These are phyloP conservation scores for Geoglossum glabrum DNA, from an alignment of 495 filamentous ascomycete species.

Conservation along the genomic window DNA sequence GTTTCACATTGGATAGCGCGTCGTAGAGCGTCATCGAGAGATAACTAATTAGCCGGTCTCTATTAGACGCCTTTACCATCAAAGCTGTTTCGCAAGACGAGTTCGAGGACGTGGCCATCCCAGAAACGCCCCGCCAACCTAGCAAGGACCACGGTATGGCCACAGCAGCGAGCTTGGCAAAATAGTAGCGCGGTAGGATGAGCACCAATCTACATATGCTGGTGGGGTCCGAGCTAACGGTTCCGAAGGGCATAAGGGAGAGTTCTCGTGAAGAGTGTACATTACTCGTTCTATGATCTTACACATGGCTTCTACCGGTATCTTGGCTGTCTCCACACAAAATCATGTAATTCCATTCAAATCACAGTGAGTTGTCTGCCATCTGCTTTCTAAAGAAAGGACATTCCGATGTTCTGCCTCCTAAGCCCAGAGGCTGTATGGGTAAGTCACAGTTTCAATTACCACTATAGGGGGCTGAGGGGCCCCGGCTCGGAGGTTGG, in stretches of 20 bases:
- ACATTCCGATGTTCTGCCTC: no score
- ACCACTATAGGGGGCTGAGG: no score
- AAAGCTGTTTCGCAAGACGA: conserved; percentile 84
- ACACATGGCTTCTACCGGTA: not conserved
- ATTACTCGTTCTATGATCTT: not conserved
- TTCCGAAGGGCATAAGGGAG: not conserved
- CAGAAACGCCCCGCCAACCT: conserved; percentile 38
- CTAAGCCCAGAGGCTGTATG: not conserved
- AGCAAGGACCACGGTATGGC: conserved; percentile 9
- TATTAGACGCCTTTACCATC: conserved; percentile 70
- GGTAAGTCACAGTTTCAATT: not conserved
- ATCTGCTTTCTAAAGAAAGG: not conserved
- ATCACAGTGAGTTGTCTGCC: not conserved
- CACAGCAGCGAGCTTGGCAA: not conserved
- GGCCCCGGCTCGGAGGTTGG: no score
- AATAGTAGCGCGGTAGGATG: not conserved
- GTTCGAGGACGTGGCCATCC: conserved; percentile 86
- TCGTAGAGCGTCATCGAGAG: not conserved
- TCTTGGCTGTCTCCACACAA: not conserved
- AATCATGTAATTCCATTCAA: not conserved
- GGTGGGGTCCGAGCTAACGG: no score
- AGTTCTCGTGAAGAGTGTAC: not conserved
- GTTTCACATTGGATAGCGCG: not conserved
- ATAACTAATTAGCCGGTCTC: not conserved
- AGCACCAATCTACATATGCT: not conserved